Conservation (phyloP, 1,139 yeast genomes). For the Candida freyschussii region DNA sequence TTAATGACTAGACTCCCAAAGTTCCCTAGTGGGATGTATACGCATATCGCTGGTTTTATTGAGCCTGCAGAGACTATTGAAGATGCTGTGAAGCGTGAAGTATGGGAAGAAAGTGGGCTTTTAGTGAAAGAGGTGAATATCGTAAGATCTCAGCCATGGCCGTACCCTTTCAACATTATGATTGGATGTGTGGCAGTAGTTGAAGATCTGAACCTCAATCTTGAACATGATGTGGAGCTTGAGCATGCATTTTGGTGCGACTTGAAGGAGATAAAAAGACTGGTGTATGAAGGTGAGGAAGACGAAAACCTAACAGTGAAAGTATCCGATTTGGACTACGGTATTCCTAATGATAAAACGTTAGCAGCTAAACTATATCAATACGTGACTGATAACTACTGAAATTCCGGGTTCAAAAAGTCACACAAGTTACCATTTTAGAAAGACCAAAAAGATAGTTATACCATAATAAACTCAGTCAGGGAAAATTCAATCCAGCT, state of each 20-base stretch:
- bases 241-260: constrained; percentile 84
- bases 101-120: constrained; percentile 95
- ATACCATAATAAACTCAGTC: background rate
- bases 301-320: constrained; percentile 16
- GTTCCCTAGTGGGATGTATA: constrained; percentile 51
- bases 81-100: constrained; percentile 81
- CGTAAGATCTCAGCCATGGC: constrained; percentile 88
- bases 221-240: constrained; percentile 79
- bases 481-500: constrained; percentile 15
- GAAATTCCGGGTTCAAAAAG: background rate
- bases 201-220: constrained; percentile 55
- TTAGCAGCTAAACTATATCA: constrained; percentile 41
- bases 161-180: constrained; percentile 90
- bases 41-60: constrained; percentile 92
- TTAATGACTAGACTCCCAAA: constrained; percentile 67
- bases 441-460: constrained; percentile 2
- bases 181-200: constrained; percentile 82
- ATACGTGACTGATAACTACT: constrained; percentile 29
- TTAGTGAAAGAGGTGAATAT: constrained; percentile 52
- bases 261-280: constrained; percentile 42
- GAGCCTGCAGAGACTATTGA: constrained; percentile 94
- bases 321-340: constrained; percentile 27
- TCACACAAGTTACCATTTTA: background rate
- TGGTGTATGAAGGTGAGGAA: constrained; percentile 31
- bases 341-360: constrained; percentile 47